Evolutionary conservation across 2,329 filamentous ascomycete species (phyloP), one percentile per base, ranked within the genome.

Genomic region (Penicillium griseofulvum): DNA sequence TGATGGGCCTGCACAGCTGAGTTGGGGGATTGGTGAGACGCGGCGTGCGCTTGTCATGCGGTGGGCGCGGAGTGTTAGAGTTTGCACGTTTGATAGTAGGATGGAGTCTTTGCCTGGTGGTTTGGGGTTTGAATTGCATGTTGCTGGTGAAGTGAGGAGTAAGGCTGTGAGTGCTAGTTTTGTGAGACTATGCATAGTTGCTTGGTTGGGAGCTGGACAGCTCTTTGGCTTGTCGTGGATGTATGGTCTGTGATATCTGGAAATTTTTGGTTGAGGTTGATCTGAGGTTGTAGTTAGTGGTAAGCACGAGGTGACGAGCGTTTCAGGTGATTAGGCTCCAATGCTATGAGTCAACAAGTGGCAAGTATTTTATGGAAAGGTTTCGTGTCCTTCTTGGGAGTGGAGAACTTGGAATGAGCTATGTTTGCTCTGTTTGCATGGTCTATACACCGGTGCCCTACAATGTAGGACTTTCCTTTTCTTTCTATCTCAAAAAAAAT

Each of bases 11-110:
- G 88, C 76, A 77, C 93, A 97, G 67, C 80, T 83, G 14, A 97
- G 82, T 77, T 95, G 87, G 0, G 91, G 91, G 44, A 93, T 83
- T 24, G 93, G 78, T 22, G 86, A 69, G 36, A 91, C 83, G 59
- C 93, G 90, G 28, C 91, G 89, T 68, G 89, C 83, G 36, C 85
- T 83, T 0, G 93, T 97, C 66, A 83, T 77, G 48, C 82, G 80
- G 70, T 81, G 81, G 61, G 82, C 81, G 56, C 85, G 87, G 12
- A 97, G 83, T 7, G 92, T 97, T 38, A 97, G 83, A 45, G 87
- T 81, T 63, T 90, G 83, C 52, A 97, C 88, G 54, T 84, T 80
- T 10, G 83, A 85, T 45, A 87, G 81, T 42, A 85, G 80, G 57
- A 87, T 80, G 59, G 79, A 83, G 68, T 82, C 66, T 65, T 63